Conservation (phyloP, 2,329 filamentous ascomycete genomes). For the Cercospora beticola region DNA sequence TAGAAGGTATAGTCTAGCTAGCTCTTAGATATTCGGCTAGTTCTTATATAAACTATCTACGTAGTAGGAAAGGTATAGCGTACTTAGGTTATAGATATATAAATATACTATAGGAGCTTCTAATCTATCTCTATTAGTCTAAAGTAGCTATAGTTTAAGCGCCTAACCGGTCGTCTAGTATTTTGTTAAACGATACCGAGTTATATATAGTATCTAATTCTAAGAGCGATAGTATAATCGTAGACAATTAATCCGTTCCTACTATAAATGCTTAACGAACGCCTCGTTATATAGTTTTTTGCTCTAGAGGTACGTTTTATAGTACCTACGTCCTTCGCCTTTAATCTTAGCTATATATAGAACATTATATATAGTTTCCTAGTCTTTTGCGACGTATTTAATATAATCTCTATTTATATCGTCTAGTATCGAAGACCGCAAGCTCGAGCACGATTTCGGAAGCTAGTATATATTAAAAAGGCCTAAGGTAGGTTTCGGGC, state of each 20-base stretch:
- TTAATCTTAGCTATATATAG: not conserved
- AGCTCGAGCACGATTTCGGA: not conserved
- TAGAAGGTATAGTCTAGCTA: not conserved
- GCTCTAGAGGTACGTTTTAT: not conserved
- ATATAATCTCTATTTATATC: not conserved
- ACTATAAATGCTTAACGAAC: not conserved
- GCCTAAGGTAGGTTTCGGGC: not conserved
- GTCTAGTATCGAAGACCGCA: not conserved
- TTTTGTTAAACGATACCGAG: not conserved
- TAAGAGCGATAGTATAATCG: not conserved
- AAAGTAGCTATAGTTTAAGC: not conserved
- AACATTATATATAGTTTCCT: not conserved
- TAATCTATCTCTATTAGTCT: not conserved
- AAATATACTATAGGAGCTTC: not conserved
- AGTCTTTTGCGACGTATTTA: not conserved
- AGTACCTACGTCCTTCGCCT: not conserved
- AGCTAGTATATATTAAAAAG: not conserved
- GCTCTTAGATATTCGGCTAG: not conserved
- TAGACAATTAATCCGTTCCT: not conserved
- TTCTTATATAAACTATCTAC: not conserved
- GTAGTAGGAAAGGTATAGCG: not conserved
- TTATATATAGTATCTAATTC: not conserved
- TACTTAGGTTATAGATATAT: not conserved
- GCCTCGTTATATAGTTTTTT: not conserved
- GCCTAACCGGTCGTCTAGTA: not conserved